A percentile compares a stretch with the other conserved stretches of the same genome.
Conservation (phyloP, 2,329 filamentous ascomycete species). For the Pyricularia pennisetigena region DNA sequence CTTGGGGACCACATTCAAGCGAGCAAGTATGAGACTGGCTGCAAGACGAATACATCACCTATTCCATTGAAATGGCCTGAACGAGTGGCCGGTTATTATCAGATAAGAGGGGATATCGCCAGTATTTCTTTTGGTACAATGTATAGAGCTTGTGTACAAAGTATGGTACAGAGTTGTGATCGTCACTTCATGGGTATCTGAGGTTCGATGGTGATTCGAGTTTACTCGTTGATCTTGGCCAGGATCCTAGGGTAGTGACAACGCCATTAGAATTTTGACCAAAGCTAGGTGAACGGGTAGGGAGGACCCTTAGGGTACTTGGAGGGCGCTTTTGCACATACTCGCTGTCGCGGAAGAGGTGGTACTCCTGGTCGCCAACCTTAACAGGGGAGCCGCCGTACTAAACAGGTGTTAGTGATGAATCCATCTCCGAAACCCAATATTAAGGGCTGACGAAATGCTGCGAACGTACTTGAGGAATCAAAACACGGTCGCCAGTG, state of each 20-base stretch:
- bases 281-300: background rate
- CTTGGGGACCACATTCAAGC: too few species aligned
- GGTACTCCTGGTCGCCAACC: conserved; percentile 94
- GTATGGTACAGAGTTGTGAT: conserved; percentile 7
- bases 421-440: background rate
- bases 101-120: background rate
- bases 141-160: background rate
- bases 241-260: conserved; percentile 57
- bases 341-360: conserved; percentile 96
- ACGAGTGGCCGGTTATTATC: background rate
- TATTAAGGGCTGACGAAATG: background rate
- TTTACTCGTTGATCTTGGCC: conserved; percentile 98
- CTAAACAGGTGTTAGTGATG: conserved; percentile 30
- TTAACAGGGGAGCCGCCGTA: conserved; percentile 93
- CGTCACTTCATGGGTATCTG: conserved; percentile 18
- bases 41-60: background rate
- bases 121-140: conserved; percentile 6
- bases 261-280: background rate
- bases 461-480: conserved; percentile 65
- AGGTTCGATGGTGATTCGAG: conserved; percentile 15
- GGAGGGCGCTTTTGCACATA: conserved; percentile 41
- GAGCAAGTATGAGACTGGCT: background rate
- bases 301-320: background rate
- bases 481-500: conserved; percentile 85
- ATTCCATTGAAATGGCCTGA: background rate